Evolutionary conservation across 2,329 filamentous ascomycete species (phyloP).

Genomic region (Exophiala calicioides): DNA sequence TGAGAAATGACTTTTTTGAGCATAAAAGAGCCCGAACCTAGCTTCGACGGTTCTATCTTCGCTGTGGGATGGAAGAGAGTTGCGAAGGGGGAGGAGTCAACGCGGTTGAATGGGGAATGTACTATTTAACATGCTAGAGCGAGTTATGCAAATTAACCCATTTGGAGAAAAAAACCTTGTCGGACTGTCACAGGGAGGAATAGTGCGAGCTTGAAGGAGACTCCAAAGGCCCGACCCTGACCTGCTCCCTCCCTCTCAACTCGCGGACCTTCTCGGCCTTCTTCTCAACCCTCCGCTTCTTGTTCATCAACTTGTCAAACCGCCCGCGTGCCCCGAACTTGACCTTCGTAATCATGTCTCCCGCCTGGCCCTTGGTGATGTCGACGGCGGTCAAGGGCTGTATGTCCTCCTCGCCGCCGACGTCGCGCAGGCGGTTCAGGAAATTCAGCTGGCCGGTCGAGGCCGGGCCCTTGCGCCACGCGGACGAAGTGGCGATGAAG

Average conservation of each 20-base stretch:
- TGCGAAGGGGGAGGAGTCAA: neutral
- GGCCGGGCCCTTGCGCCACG: constrained; percentile 71
- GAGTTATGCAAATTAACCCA: constrained; percentile 16
- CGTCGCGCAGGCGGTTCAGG: constrained; percentile 43
- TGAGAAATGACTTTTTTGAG: constrained; percentile 3
- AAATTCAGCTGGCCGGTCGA: constrained; percentile 51
- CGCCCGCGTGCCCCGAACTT: constrained; percentile 75
- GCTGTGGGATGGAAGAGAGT: neutral
- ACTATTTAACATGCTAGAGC: constrained; percentile 21
- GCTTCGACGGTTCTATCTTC: no score
- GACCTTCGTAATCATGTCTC: constrained; percentile 89
- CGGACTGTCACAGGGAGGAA: neutral
- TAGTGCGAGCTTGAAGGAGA: constrained; percentile 7
- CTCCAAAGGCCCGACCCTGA: constrained; percentile 52
- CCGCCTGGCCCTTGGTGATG: constrained; percentile 76
- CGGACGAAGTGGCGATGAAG: constrained; percentile 66
- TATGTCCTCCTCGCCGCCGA: constrained; percentile 37
- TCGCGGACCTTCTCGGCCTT: constrained; percentile 37
- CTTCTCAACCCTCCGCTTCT: constrained; percentile 50
- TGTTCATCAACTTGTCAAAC: constrained; percentile 57
- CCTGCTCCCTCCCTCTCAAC: constrained; percentile 40
- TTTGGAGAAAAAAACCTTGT: constrained; percentile 6
- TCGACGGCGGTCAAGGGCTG: constrained; percentile 52
- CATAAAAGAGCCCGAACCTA: constrained; percentile 1
- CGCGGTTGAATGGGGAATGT: constrained; percentile 11